A percentile compares a stretch with the other conserved stretches of the same genome.
These are phyloP conservation scores for Monosporozyma unispora DNA, from an alignment of 805 yeast genomes.

Conservation along the genomic window DNA sequence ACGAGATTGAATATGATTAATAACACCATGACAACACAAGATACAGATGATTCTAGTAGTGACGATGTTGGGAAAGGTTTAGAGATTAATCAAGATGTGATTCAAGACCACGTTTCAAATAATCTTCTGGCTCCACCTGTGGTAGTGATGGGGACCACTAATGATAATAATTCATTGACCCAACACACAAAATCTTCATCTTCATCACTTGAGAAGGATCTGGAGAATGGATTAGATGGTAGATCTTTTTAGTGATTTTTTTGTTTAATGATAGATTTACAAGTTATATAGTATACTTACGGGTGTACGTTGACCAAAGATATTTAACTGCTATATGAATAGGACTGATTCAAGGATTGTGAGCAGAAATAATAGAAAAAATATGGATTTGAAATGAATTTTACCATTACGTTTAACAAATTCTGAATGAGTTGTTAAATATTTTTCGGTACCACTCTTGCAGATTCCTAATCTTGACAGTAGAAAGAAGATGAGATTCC, in stretches of 20 bases:
- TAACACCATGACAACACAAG: background rate
- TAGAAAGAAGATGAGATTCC: too few relatives aligned
- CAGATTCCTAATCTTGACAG: too few relatives aligned
- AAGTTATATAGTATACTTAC: too few relatives aligned
- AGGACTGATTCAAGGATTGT: too few relatives aligned
- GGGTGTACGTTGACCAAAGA: too few relatives aligned
- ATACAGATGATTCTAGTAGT: background rate
- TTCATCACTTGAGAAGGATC: conserved; percentile 47
- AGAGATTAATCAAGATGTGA: background rate
- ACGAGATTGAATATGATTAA: background rate
- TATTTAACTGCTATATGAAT: too few relatives aligned
- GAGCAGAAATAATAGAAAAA: too few relatives aligned
- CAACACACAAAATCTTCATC: background rate
- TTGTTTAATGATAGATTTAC: background rate
- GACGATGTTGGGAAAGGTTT: background rate
- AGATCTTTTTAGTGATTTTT: conserved; percentile 9
- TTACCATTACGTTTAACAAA: too few relatives aligned
- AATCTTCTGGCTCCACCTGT: conserved; percentile 9
- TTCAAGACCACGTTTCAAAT: background rate
- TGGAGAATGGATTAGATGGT: conserved; percentile 59
- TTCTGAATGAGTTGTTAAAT: too few relatives aligned
- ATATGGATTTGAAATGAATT: too few relatives aligned
- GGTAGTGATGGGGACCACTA: conserved; percentile 10
- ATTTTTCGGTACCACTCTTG: too few relatives aligned
- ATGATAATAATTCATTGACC: conserved; percentile 8